Percentiles rank a stretch among this genome's conserved stretches.
Conservation (phyloP, 257 asterid species). For the Solanum pennellii region DNA sequence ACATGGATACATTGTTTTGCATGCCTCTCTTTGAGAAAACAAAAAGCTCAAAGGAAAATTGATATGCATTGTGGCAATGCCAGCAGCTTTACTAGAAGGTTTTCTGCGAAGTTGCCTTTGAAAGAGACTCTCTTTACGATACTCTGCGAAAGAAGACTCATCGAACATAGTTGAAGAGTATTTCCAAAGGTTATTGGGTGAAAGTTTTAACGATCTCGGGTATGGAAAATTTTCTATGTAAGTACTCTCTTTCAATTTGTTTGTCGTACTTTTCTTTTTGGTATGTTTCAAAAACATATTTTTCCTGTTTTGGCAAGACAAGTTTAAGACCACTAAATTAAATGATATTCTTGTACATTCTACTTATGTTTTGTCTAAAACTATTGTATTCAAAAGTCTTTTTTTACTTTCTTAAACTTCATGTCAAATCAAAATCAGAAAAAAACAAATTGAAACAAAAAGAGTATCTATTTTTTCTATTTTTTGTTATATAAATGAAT, state of each 20-base stretch:
- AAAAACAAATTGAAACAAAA: too few relatives aligned
- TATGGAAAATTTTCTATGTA: too few relatives aligned
- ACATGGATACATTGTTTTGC: slow-evolving; percentile 17
- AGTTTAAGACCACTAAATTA: not conserved
- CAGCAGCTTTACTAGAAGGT: too few relatives aligned
- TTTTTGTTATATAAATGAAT: not conserved
- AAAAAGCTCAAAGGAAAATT: slow-evolving; percentile 39
- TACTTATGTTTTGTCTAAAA: too few relatives aligned
- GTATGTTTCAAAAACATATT: slow-evolving; percentile 26
- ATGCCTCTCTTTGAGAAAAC: slow-evolving; percentile 45
- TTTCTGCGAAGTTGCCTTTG: too few relatives aligned
- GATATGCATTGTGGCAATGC: not conserved
- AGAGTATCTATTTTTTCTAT: not conserved
- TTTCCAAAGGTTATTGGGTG: not conserved
- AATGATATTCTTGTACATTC: not conserved
- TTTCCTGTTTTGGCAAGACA: not conserved
- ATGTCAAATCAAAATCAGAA: not conserved
- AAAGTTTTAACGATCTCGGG: too few relatives aligned
- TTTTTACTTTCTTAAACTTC: too few relatives aligned
- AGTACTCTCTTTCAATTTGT: not conserved
- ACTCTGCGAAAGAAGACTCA: too few relatives aligned
- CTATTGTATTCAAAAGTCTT: not conserved
- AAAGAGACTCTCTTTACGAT: too few relatives aligned
- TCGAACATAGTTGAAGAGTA: not conserved
- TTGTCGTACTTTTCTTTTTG: not conserved